Base-by-base conservation (phyloP, 176 grass and related monocot species). In the Aegilops umbellulata region DNA sequence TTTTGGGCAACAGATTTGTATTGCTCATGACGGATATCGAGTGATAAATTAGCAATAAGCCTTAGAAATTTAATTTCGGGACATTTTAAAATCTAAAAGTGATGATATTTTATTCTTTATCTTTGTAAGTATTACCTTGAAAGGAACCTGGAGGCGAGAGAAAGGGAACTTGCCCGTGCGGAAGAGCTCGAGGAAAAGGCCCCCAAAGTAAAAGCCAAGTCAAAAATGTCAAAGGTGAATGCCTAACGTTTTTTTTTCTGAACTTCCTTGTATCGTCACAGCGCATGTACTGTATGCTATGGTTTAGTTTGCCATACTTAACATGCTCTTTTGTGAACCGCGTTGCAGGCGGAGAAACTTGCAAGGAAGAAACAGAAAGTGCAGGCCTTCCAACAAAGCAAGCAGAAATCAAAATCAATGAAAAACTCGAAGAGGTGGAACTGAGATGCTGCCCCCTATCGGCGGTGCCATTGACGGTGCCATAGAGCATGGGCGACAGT, bases 121-220 rank as follows among this genome's bases (percentile, higher is more conserved):
- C 35, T 86, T 71, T 81, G 83, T 62, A 99, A 99, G 97, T 99
- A 99, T 87, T 99, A 99, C 90, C 92, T 99, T 79, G 90, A 99
- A 89, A 99, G 95, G 87, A 99, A 99, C 76, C 84, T 99, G 68
- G 94, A 99, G 67, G 97, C 97, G 6, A 93, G 97, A 90, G 91
- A 92, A 69, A 95, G 90, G 82, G 92, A 94, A 78, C 90, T 99
- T 35, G 90, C 93, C 3, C 92, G 92, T 42, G 94, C 94, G 77
- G 94, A 91, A 65, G 97, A 96, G 71, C 89, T 99, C n/a, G 92
- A 94, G 83, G 94, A 91, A 74, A 94, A 92, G 80, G 90, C 82
- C 20, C 94, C 97, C 23, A 96, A 99, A 99, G 69, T 92, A 65
- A 96, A 96, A 70, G 94, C 97, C 38, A 99, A 99, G 58, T 99